Evolutionary conservation across 2,329 filamentous ascomycete species (phyloP).

Genomic region (Zalaria sp.): DNA sequence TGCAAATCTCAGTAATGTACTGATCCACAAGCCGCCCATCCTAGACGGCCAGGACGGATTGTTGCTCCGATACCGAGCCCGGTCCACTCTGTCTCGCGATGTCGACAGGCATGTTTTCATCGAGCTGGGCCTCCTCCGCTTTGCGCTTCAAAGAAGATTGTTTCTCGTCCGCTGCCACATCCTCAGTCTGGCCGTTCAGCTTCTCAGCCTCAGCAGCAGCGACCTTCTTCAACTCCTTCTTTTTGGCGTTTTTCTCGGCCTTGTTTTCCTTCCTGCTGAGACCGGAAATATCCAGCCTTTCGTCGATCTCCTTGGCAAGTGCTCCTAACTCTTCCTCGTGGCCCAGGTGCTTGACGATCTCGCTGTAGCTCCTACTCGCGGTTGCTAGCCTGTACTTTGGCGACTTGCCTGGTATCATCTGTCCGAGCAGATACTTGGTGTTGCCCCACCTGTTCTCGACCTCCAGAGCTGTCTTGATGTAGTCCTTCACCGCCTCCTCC

Average conservation of each 20-base stretch:
- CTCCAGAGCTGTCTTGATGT: conserved; percentile 57
- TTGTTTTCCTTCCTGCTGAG: conserved; percentile 33
- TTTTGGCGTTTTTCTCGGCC: conserved; percentile 30
- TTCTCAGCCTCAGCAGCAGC: conserved; percentile 12
- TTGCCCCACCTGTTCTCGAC: conserved; percentile 82
- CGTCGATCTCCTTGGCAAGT: conserved; percentile 52
- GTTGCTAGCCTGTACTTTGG: conserved; percentile 48
- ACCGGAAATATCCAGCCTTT: conserved; percentile 39
- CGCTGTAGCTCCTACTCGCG: conserved; percentile 54
- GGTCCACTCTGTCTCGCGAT: conserved; percentile 12
- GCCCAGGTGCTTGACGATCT: conserved; percentile 51
- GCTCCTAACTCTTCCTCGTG: conserved; percentile 46
- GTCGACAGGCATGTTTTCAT: conserved; percentile 11
- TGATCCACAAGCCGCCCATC: not conserved
- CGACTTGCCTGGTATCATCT: conserved; percentile 73
- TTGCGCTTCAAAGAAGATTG: conserved; percentile 12
- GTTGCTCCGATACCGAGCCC: conserved; percentile 12
- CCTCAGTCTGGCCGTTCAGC: conserved; percentile 6
- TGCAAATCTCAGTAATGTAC: not conserved
- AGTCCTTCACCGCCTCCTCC: conserved; percentile 63
- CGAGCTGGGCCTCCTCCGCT: conserved; percentile 12
- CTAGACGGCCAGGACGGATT: conserved; percentile 12
- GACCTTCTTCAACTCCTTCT: conserved; percentile 22
- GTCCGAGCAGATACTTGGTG: conserved; percentile 78
- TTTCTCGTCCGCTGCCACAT: conserved; percentile 7